Evolutionary conservation across 2,329 filamentous ascomycete species (phyloP), one percentile per base, ranked within the genome.

Genomic region (Aspergillus amoenus): DNA sequence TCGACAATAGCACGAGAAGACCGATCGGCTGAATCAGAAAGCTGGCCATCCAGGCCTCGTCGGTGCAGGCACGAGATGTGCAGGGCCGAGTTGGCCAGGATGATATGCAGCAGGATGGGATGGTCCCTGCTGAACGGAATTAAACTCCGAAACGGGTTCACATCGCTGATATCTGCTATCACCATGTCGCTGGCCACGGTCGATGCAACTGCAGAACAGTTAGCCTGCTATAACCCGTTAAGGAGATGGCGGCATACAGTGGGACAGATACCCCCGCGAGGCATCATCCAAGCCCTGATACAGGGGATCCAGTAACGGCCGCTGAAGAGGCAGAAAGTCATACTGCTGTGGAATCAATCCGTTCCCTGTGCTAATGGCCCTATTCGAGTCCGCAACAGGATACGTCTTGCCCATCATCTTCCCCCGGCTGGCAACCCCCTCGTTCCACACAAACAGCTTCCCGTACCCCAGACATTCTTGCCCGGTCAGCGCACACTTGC

Each of bases 391-490:
- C 21, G 21, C 21, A 21, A 21, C 21, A 2, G 56, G 37, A 43
- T 50, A 60, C 8, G 57, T 58, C 49, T 57, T 56, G 4, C 57
- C 59, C 59, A 58, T 59, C 59, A 59, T 59, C 51, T 57, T 61
- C 12, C 59, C 59, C 34, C 59, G 42, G 41, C 59, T 61, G 1
- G 59, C 57, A 5, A 61, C 50, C 4, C 59, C 59, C 7, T 57
- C 11, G 15, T 55, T 57, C 57, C 59, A 61, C 11, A 58, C 24
- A n/a, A 61, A 47, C 5, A 59, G 34, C 37, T 53, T 57, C 18
- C 50, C 59, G 22, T 61, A 61, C 7, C 59, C 59, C 3, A 56
- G 54, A 27, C 57, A 61, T 41, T 59, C 59, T 12, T 55, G 32
- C 1, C 53, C 50, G 13, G 44, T 27, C 5, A 18, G 9, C 3